phyloP scores from a whole-genome alignment of 139 green algal genomes.

The Nannochloris sp. region DNA sequence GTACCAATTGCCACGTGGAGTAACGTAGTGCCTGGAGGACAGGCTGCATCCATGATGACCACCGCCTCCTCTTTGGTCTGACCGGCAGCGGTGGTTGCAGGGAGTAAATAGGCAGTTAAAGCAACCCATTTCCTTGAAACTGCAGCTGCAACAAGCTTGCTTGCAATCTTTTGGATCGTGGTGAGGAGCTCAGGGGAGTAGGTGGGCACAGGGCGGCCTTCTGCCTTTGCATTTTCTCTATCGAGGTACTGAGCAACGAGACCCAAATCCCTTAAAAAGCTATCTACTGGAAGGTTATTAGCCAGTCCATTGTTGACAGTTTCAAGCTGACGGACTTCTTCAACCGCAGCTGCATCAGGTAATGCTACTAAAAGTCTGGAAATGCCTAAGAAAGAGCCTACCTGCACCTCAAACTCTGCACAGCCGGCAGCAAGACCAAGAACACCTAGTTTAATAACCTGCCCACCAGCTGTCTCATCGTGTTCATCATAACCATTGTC shows the following conservation, averaged over 20 bases:
- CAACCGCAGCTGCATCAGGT: constrained; percentile 12
- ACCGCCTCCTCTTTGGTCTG: background rate
- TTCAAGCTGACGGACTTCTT: constrained; percentile 25
- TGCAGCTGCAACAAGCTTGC: constrained; percentile 3
- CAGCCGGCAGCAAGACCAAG: constrained; percentile 15
- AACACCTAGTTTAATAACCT: background rate
- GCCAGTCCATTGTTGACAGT: background rate
- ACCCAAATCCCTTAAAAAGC: constrained; percentile 30
- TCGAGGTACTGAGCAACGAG: constrained; percentile 23
- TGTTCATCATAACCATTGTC: too few species aligned
- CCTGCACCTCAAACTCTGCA: constrained; percentile 11
- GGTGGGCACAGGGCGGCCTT: background rate
- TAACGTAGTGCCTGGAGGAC: constrained; percentile 2
- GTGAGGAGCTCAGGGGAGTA: background rate
- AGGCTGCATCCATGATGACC: background rate
- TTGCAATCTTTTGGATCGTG: constrained; percentile 5
- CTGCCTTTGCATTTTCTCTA: background rate
- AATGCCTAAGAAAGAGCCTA: background rate
- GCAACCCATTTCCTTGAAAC: constrained; percentile 13
- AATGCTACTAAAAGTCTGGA: constrained; percentile 20
- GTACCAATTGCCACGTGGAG: constrained; percentile 30
- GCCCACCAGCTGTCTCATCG: background rate
- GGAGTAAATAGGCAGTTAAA: constrained; percentile 22
- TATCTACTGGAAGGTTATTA: constrained; percentile 3
- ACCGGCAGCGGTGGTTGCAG: background rate